Conservation (phyloP, 106 monocot species). For the Platanthera zijinensis region DNA sequence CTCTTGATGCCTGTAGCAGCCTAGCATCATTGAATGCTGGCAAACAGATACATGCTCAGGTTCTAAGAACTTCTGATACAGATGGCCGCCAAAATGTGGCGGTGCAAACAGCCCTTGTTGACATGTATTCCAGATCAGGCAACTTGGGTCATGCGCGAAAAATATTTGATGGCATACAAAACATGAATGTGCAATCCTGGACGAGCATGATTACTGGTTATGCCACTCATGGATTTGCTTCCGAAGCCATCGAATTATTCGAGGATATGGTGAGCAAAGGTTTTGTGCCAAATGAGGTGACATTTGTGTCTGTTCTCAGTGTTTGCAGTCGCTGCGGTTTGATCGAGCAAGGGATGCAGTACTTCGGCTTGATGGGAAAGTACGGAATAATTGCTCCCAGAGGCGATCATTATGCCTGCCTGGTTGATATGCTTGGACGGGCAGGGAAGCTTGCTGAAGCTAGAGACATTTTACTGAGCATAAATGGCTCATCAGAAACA, state of each 20-base stretch:
- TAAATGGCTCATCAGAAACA: constrained; percentile 5
- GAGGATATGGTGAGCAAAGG: constrained; percentile 31
- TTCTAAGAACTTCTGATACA: constrained; percentile 9
- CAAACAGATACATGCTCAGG: constrained; percentile 40
- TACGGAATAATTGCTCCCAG: constrained; percentile 32
- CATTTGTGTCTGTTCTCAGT: constrained; percentile 41
- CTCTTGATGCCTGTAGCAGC: constrained; percentile 49
- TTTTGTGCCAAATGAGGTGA: constrained; percentile 44
- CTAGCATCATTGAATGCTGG: constrained; percentile 31
- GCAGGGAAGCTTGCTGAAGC: constrained; percentile 41
- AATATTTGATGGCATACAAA: constrained; percentile 31
- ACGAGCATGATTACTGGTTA: constrained; percentile 53
- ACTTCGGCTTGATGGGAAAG: constrained; percentile 36
- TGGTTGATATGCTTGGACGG: constrained; percentile 54
- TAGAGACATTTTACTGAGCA: constrained; percentile 21
- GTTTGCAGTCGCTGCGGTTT: constrained; percentile 57
- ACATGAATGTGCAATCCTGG: constrained; percentile 50
- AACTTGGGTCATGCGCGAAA: constrained; percentile 32
- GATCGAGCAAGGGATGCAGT: constrained; percentile 32
- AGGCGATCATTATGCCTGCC: constrained; percentile 32
- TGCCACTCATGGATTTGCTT: constrained; percentile 37
- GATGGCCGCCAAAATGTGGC: constrained; percentile 9
- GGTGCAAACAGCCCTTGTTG: constrained; percentile 36
- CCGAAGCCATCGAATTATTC: constrained; percentile 32
- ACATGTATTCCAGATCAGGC: constrained; percentile 47